Evolutionary conservation across 2,329 filamentous ascomycete species (phyloP).

Genomic region (Arthrinium puccinioides): DNA sequence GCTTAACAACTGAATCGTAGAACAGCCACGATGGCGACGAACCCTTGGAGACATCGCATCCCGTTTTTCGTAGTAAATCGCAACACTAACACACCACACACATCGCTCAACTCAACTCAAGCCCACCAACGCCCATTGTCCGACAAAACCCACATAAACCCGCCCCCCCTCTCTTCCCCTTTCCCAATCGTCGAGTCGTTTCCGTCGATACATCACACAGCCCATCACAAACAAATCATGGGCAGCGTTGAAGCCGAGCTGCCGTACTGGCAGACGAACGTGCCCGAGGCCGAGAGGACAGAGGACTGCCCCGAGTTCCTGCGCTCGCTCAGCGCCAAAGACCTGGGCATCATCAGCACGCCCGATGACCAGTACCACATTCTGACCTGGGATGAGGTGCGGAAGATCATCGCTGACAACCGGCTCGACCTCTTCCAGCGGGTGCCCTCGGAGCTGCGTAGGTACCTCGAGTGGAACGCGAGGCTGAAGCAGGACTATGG

Average conservation of each 20-base stretch:
- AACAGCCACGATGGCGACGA: too few relatives aligned
- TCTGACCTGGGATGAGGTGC: conserved; percentile 64
- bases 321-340: conserved; percentile 55
- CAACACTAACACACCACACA: too few relatives aligned
- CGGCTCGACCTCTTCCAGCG: conserved; percentile 71
- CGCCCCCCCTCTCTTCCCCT: too few relatives aligned
- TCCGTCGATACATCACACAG: too few relatives aligned
- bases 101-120: too few relatives aligned
- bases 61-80: too few relatives aligned
- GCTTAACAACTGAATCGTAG: too few relatives aligned
- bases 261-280: conserved; percentile 80
- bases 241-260: conserved; percentile 23
- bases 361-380: conserved; percentile 58
- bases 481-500: conserved; percentile 61
- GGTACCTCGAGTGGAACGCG: conserved; percentile 66
- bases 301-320: conserved; percentile 67
- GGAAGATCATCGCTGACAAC: conserved; percentile 54
- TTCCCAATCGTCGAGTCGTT: too few relatives aligned
- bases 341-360: conserved; percentile 61
- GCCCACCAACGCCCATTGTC: too few relatives aligned
- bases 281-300: conserved; percentile 55
- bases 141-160: too few relatives aligned
- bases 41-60: too few relatives aligned
- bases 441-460: conserved; percentile 67
- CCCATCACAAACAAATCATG: conserved; percentile 26